Evolutionary conservation across 1,284 basidiomycete species (phyloP).

Genomic region (Moesziomyces antarcticus): DNA sequence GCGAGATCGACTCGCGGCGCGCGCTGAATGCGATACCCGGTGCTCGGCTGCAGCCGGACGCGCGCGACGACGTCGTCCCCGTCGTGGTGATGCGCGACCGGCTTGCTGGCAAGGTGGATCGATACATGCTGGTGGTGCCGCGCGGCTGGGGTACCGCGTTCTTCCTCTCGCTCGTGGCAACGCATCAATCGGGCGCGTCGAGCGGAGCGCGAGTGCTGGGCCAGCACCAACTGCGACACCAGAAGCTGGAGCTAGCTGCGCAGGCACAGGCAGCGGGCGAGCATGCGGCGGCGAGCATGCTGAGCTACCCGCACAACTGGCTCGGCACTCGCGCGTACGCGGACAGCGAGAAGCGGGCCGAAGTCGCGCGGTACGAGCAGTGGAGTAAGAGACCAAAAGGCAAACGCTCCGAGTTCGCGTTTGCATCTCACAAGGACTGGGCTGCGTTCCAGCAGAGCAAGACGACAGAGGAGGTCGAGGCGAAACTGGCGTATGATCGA

Average conservation of each 20-base stretch:
- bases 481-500: slow-evolving; percentile 25
- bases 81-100: slow-evolving; percentile 46
- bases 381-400: slow-evolving; percentile 60
- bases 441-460: slow-evolving; percentile 17
- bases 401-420: slow-evolving; percentile 55
- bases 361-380: slow-evolving; percentile 11
- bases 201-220: slow-evolving; percentile 54
- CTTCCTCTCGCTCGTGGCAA: slow-evolving; percentile 58
- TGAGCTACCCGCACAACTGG: slow-evolving; percentile 59
- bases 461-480: slow-evolving; percentile 9
- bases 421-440: slow-evolving; percentile 40
- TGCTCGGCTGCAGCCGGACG: slow-evolving; percentile 39
- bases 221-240: slow-evolving; percentile 57
- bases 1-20: slow-evolving; percentile 58
- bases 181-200: slow-evolving; percentile 44
- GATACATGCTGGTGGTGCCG: slow-evolving; percentile 60
- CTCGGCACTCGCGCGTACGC: slow-evolving; percentile 38
- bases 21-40: slow-evolving; percentile 42
- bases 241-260: slow-evolving; percentile 39
- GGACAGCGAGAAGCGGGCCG: slow-evolving; percentile 26
- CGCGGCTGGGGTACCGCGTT: slow-evolving; percentile 64
- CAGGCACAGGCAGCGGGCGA: slow-evolving; percentile 12
- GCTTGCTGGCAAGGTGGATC: slow-evolving; percentile 23
- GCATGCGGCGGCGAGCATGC: slow-evolving; percentile 4
- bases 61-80: slow-evolving; percentile 54